Base-by-base conservation (phyloP, 2,329 filamentous ascomycete species). In the Endocalyx cinctus region DNA sequence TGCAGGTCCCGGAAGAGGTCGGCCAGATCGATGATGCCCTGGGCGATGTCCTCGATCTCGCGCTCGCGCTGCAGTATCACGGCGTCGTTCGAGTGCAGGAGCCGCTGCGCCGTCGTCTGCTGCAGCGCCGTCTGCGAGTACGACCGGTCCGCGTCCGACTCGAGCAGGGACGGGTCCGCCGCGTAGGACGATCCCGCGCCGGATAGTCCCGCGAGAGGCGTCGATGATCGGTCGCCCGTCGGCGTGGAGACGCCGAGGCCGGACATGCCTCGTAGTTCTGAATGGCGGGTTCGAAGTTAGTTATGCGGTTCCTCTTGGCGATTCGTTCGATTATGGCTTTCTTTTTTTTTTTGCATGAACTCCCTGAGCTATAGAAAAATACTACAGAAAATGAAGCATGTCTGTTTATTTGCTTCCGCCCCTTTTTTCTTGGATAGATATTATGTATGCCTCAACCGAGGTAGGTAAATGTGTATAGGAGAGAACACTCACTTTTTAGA, bases 1-100 rank as follows among this genome's bases (percentile, higher is more conserved):
- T 98, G 92, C 18, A 98, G 69, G 52, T 98, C 92, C 42, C 94
- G 87, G 67, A 98, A 98, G 31, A 98, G 87, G 58, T 96, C 92
- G 4, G 90, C 87, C 6, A 98, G 70, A 57, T 97, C 90, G 52
- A 98, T 97, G 60, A 98, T 97, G 37, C 92, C 90, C 57, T 96
- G 89, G 3, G 92, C 92, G 43, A 98, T 98, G 50, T 96, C 89
- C 55, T 94, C 94, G 51, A 98, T 98, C 61, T 97, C 92, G 25
- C 85, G 82, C 63, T 98, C 92, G 43, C 92, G 85, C 59, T 97
- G 92, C 41, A 82, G 77, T 48, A 98, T 97, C 23, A 79, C 79
- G 3, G 81, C 72, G 55, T 97, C 90, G 54, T 94, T 88, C 38
- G 81, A 83, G 38, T 81, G 77, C 18, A 84, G 65, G 36, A 77